Evolutionary conservation across 2,329 filamentous ascomycete genomes (phyloP).

Genomic region (Mycosphaerella sp.): DNA sequence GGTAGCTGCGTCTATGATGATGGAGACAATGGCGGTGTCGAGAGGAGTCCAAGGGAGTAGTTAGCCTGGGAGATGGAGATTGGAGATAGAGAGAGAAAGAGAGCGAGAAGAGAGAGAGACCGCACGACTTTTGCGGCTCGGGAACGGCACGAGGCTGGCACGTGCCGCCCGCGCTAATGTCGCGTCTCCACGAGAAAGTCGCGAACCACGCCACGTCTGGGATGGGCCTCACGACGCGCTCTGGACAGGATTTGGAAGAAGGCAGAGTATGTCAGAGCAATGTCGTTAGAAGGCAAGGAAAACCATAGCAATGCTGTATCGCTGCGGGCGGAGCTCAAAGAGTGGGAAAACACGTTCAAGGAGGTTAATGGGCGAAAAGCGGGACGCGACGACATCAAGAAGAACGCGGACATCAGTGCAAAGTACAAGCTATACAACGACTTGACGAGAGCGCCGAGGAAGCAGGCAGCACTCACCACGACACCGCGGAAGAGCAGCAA

Average conservation of each 20-base stretch:
- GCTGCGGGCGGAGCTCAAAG: constrained; percentile 65
- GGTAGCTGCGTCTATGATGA: too few species aligned
- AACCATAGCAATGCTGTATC: constrained; percentile 7
- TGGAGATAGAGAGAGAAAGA: not conserved
- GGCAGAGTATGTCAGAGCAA: not conserved
- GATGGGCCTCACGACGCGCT: not conserved
- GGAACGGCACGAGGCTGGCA: too few species aligned
- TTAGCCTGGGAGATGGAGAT: too few species aligned
- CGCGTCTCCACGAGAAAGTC: not conserved
- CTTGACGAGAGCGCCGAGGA: constrained; percentile 46
- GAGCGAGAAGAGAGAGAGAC: too few species aligned
- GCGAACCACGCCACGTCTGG: not conserved
- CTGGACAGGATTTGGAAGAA: not conserved
- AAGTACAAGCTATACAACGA: constrained; percentile 75
- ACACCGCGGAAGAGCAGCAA: constrained; percentile 21
- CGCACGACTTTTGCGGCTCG: too few species aligned
- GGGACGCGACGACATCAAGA: constrained; percentile 68
- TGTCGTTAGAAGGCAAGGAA: constrained; percentile 17
- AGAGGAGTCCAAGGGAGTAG: too few species aligned
- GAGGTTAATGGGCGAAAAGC: constrained; percentile 59
- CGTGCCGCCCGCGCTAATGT: not conserved
- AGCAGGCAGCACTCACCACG: constrained; percentile 46
- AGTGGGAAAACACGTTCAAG: constrained; percentile 66
- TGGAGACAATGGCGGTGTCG: too few species aligned
- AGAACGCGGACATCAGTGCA: constrained; percentile 63